These are phyloP conservation scores for Irpex sp. DNA, from an alignment of 1,284 basidiomycete species.

Conservation along the genomic window DNA sequence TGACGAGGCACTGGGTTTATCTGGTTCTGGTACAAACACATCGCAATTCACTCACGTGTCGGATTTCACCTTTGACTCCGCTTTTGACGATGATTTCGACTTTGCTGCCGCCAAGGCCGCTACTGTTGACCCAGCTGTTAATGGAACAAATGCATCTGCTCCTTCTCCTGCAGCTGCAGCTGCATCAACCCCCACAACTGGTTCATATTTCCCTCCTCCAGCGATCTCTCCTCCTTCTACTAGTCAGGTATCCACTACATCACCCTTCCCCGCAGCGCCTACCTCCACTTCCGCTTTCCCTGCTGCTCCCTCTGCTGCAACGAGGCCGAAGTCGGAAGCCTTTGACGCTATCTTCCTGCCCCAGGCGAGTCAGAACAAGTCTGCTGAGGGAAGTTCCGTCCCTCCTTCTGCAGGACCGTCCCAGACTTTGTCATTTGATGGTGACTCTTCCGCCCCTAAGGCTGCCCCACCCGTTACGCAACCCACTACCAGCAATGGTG, in stretches of 20 bases:
- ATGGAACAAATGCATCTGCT: slow-evolving; percentile 4
- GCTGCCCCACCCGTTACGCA: slow-evolving; percentile 3
- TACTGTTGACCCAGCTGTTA: slow-evolving; percentile 14
- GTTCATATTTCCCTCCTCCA: not conserved
- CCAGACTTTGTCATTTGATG: slow-evolving; percentile 44
- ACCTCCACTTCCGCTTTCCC: slow-evolving; percentile 22
- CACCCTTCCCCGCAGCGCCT: not conserved
- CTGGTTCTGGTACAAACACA: slow-evolving; percentile 30
- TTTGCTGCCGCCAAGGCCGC: slow-evolving; percentile 56
- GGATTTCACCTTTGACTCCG: slow-evolving; percentile 59
- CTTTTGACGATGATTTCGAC: slow-evolving; percentile 89
- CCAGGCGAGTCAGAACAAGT: not conserved
- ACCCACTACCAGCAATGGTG: slow-evolving; percentile 12
- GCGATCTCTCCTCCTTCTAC: slow-evolving; percentile 14
- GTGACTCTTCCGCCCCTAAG: slow-evolving; percentile 2
- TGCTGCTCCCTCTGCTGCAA: slow-evolving; percentile 28
- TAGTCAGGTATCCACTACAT: not conserved
- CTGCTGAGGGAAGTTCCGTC: not conserved
- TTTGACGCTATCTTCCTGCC: slow-evolving; percentile 16
- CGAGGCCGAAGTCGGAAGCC: slow-evolving; percentile 5
- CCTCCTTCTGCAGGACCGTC: slow-evolving; percentile 15
- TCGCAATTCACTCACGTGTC: slow-evolving; percentile 27
- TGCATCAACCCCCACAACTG: slow-evolving; percentile 22
- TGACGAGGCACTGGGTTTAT: slow-evolving; percentile 64
- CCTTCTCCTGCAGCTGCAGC: slow-evolving; percentile 10